Evolutionary conservation across 2,329 filamentous ascomycete genomes (phyloP), one percentile per base, ranked within the genome.

Genomic region (Penicillium brasilianum): DNA sequence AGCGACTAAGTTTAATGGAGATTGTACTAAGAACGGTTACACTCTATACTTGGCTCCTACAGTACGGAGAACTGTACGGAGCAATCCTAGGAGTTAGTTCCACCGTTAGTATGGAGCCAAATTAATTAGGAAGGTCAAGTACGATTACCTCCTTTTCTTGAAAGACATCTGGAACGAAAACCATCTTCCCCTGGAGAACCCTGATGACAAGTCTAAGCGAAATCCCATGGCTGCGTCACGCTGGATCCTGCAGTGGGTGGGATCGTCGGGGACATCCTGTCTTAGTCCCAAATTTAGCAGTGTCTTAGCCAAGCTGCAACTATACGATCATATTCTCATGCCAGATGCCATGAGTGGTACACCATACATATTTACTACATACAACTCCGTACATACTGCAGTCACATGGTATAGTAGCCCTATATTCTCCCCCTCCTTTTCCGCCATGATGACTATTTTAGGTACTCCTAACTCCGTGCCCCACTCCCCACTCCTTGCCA

Each of bases 241-340:
- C 50, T 53, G 20, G 50, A 53, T 34, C 50, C 50, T 36, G 14
- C 34, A 8, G 48, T 32, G 34, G 50, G 36, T 49, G 61, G 57
- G 60, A 64, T 55, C 60, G 59, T 61, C 57, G 54, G 64, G 64
- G 39, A 49, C 25, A 36, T 18, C 20, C 43, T 53, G 50, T 53
- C 50, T 50, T 34, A 22, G 50, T 36, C 25, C 25, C 58, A 65
- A 69, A 61, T 60, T 64, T 66, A 65, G 61, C 62, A 60, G 60
- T 44, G 55, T 62, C 60, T 62, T 56, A 58, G 60, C 56, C 60
- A 56, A 56, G 52, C 58, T 37, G 3, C 55, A 59, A 52, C 44
- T 48, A 30, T 51, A 51, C 39, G 41, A 25, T 50, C 11, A 32
- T 32, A 9, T 14, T 10, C 20, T 25, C 7, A 14, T 46, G 25